Evolutionary conservation across 2,329 filamentous ascomycete species (phyloP), one percentile per base, ranked within the genome.

Genomic region (Neopestalotiopsis sp.): DNA sequence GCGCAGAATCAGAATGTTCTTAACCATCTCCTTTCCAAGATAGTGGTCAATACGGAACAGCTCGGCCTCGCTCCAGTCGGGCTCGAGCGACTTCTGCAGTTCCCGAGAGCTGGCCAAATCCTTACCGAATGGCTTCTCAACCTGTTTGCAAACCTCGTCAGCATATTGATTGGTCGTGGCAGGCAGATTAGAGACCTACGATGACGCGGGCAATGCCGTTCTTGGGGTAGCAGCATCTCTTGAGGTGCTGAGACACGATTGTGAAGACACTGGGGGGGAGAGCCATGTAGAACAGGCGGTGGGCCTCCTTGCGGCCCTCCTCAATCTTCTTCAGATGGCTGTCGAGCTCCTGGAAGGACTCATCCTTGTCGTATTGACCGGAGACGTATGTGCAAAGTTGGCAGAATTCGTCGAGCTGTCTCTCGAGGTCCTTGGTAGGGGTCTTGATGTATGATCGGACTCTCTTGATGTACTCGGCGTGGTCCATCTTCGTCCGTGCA

Each of bases 11-110:
- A 99, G 88, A 75, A 99, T 97, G 85, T 99, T 99, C 91, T 99
- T 99, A 78, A 99, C 96, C 96, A 99, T 99, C 85, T 99, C 96
- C 88, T 99, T 99, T 77, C 97, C 97, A 62, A 99, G 90, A 83
- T 99, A 99, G 85, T 99, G 96, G 82, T 99, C 96, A 78, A 99
- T 99, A 79, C 96, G 94, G 91, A 97, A 99, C 74, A 99, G 91
- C 85, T 99, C 96, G 67, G 98, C 95, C 84, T 99, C 97, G 79
- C 93, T 96, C 97, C 96, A 99, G 84, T 99, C 94, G 58, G 96
- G 96, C 79, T 95, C 94, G 72, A 99, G 90, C 7, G 96, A 97
- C 82, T 93, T 94, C 80, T 98, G 95, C 71, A 99, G 89, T 83
- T 97, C 94, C 70, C 96, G 91, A 67, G 96, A 98, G 85, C 95